Evolutionary conservation across 352 stramenopile genomes (phyloP).

Genomic region (Globisporangium abappressorium): DNA sequence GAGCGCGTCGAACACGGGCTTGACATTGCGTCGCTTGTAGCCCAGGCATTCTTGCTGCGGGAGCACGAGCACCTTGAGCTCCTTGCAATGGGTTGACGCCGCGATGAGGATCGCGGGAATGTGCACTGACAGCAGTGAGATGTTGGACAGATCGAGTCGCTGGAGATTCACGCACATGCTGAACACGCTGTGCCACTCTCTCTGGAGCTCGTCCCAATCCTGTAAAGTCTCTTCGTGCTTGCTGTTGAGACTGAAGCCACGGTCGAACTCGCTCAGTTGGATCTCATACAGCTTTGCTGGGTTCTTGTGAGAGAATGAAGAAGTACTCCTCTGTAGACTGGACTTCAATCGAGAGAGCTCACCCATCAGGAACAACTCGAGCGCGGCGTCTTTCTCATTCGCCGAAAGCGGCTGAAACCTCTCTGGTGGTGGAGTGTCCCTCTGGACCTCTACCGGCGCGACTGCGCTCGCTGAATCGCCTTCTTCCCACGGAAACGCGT

Average conservation of each 20-base stretch:
- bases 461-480: not conserved
- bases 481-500: conserved; percentile 10
- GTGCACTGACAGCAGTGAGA: conserved; percentile 7
- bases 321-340: not conserved
- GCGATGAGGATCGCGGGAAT: conserved; percentile 9
- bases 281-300: conserved; percentile 5
- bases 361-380: conserved; percentile 1
- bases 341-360: conserved; percentile 2
- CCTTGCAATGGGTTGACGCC: conserved; percentile 8
- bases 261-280: not conserved
- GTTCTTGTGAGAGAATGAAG: not conserved
- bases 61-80: conserved; percentile 14
- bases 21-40: conserved; percentile 17
- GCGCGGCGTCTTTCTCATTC: not conserved
- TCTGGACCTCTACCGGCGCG: not conserved
- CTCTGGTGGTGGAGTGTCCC: not conserved
- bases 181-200: conserved; percentile 6
- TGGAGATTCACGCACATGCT: conserved; percentile 8
- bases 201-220: not conserved
- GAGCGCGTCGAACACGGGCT: conserved; percentile 16
- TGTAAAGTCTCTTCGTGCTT: not conserved
- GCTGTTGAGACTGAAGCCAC: not conserved
- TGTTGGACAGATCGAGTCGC: conserved; percentile 14
- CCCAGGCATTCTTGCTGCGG: conserved; percentile 18
- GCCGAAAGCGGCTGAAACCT: not conserved